Conservation (phyloP, 2,329 filamentous ascomycete genomes). For the Ophiostoma pallidulum region DNA sequence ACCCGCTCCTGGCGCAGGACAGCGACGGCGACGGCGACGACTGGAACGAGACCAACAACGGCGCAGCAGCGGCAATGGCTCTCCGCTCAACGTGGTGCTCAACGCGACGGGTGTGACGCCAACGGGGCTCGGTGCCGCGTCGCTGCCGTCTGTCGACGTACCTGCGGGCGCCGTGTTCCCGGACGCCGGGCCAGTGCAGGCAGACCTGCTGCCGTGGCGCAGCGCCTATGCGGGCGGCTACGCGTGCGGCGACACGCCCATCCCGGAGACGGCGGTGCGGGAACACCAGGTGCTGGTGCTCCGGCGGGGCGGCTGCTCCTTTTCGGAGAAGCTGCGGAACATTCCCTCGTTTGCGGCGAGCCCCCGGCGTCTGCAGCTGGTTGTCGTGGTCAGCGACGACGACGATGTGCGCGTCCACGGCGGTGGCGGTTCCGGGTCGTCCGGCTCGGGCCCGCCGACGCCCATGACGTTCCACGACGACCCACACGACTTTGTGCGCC, state of each 20-base stretch:
- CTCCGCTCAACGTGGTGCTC: slow-evolving; percentile 24
- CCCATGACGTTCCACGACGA: slow-evolving; percentile 23
- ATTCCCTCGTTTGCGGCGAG: slow-evolving; percentile 69
- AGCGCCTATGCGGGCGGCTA: slow-evolving; percentile 62
- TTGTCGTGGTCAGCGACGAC: slow-evolving; percentile 63
- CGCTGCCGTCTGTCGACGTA: slow-evolving; percentile 34
- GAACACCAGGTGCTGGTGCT: slow-evolving; percentile 72
- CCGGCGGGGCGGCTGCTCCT: slow-evolving; percentile 73
- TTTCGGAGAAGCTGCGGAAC: slow-evolving; percentile 71
- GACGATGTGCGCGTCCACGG: slow-evolving; percentile 28
- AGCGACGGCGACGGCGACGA: background rate
- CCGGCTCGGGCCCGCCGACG: slow-evolving; percentile 14
- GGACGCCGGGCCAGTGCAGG: slow-evolving; percentile 25
- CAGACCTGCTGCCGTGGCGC: slow-evolving; percentile 52
- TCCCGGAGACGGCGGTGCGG: slow-evolving; percentile 41
- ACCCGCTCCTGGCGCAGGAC: slow-evolving; percentile 8
- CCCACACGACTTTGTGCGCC: slow-evolving; percentile 35
- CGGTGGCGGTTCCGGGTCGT: no score
- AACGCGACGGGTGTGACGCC: slow-evolving; percentile 29
- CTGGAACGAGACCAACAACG: no score
- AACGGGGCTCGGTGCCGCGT: slow-evolving; percentile 39
- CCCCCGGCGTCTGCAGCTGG: slow-evolving; percentile 58
- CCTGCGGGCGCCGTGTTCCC: slow-evolving; percentile 25
- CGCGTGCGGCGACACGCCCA: slow-evolving; percentile 45
- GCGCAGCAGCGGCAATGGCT: background rate